Conservation (phyloP, 495 filamentous ascomycete genomes). For the Neurospora sp. region DNA sequence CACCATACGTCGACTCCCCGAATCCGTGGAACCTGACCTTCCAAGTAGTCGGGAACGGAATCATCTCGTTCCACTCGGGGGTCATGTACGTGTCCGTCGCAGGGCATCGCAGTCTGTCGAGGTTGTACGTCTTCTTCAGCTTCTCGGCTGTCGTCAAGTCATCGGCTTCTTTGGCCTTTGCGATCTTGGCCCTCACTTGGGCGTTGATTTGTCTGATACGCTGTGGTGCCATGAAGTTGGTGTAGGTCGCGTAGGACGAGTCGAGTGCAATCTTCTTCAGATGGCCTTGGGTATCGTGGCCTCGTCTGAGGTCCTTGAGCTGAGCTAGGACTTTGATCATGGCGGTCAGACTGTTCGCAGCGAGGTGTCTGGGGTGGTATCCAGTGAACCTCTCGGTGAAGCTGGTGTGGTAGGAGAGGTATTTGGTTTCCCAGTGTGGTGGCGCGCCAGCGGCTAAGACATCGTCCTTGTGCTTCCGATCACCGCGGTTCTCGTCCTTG, state of each 20-base stretch:
- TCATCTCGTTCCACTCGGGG: conserved; percentile 10
- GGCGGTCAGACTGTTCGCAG: background rate
- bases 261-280: conserved; percentile 6
- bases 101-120: background rate
- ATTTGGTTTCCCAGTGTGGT: background rate
- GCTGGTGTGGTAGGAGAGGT: conserved; percentile 1
- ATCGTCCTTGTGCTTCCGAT: background rate
- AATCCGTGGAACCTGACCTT: conserved; percentile 11
- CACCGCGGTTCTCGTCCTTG: background rate
- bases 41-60: conserved; percentile 13
- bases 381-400: conserved; percentile 1
- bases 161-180: background rate
- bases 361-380: conserved; percentile 1
- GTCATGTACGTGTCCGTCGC: conserved; percentile 8
- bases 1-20: conserved; percentile 8
- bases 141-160: background rate
- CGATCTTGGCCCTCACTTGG: background rate
- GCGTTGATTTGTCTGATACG: conserved; percentile 2
- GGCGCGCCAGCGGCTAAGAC: background rate
- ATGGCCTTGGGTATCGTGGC: conserved; percentile 8
- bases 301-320: conserved; percentile 8
- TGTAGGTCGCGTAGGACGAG: background rate
- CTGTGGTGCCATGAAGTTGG: conserved; percentile 10
- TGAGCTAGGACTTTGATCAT: conserved; percentile 8
- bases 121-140: background rate